Evolutionary conservation across 768 basidiomycete genomes (phyloP).

Genomic region (Tricholoma hemisulphureum): DNA sequence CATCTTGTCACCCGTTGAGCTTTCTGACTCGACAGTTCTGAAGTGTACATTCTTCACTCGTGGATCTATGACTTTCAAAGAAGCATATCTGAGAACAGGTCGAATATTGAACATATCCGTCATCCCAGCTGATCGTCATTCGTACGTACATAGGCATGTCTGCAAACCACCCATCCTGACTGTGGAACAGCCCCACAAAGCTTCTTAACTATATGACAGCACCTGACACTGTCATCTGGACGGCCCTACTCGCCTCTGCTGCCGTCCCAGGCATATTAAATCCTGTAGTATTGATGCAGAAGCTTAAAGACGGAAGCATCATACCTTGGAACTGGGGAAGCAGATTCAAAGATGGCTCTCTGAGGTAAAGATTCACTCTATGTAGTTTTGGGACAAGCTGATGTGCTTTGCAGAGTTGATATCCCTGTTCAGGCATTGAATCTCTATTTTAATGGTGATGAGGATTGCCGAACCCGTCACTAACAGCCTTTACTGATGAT

Average conservation of each 20-base stretch:
- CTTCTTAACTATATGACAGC: slow-evolving; percentile 93
- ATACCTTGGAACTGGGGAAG: slow-evolving; percentile 96
- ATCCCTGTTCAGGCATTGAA: slow-evolving; percentile 89
- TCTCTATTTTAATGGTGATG: slow-evolving; percentile 80
- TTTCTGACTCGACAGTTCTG: background rate
- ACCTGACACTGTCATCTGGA: slow-evolving; percentile 89
- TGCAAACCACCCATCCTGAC: slow-evolving; percentile 3
- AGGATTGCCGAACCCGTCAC: background rate
- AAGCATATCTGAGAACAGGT: slow-evolving; percentile 91
- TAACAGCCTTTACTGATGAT: slow-evolving; percentile 3
- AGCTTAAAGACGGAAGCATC: slow-evolving; percentile 72
- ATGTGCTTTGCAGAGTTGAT: slow-evolving; percentile 63
- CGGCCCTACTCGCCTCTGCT: slow-evolving; percentile 80
- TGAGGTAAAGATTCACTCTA: slow-evolving; percentile 58
- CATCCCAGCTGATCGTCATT: slow-evolving; percentile 86
- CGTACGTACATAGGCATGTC: slow-evolving; percentile 42
- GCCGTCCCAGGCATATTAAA: slow-evolving; percentile 95
- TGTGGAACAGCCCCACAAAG: slow-evolving; percentile 75
- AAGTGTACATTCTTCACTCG: slow-evolving; percentile 88
- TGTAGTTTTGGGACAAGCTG: background rate
- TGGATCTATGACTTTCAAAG: slow-evolving; percentile 92
- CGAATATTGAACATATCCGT: slow-evolving; percentile 93
- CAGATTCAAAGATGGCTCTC: slow-evolving; percentile 88
- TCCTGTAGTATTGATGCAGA: slow-evolving; percentile 94
- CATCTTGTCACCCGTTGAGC: background rate